A percentile compares a stretch with the other conserved stretches of the same genome.
Conservation (phyloP, 768 basidiomycete species). For the Rhodotorula graminis region DNA sequence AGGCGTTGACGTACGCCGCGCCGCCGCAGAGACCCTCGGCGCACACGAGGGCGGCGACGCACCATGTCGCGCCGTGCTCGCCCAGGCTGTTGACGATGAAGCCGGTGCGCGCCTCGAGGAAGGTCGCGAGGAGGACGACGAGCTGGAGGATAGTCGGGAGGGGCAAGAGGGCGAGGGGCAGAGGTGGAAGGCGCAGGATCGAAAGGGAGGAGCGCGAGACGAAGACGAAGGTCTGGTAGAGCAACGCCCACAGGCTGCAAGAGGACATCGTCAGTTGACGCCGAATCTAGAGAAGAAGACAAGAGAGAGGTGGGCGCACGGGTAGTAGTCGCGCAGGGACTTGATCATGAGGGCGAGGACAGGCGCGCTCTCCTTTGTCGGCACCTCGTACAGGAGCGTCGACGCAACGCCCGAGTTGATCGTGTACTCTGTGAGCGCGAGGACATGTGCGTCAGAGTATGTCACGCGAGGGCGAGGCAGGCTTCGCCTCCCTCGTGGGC, state of each 20-base stretch:
- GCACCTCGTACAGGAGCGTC: constrained; percentile 81
- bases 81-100: constrained; percentile 35
- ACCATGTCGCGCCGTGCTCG: constrained; percentile 46
- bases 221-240: constrained; percentile 85
- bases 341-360: constrained; percentile 73
- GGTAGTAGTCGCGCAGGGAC: constrained; percentile 80
- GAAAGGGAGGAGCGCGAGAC: constrained; percentile 87
- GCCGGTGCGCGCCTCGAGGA: constrained; percentile 6
- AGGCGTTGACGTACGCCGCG: constrained; percentile 83
- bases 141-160: constrained; percentile 56
- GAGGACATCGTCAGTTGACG: neutral
- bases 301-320: constrained; percentile 20
- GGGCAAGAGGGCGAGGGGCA: constrained; percentile 64
- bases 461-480: too few species aligned
- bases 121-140: constrained; percentile 19
- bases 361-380: constrained; percentile 57
- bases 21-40: constrained; percentile 91
- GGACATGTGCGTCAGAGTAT: too few species aligned
- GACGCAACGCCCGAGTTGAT: constrained; percentile 93
- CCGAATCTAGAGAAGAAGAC: neutral
- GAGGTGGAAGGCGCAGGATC: constrained; percentile 66
- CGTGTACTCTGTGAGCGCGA: constrained; percentile 61
- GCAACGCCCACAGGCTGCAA: constrained; percentile 54
- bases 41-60: constrained; percentile 72
- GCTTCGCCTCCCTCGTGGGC: too few species aligned